Base-by-base conservation (phyloP, 2,329 filamentous ascomycete species). In the Samsoniella hepiali region DNA sequence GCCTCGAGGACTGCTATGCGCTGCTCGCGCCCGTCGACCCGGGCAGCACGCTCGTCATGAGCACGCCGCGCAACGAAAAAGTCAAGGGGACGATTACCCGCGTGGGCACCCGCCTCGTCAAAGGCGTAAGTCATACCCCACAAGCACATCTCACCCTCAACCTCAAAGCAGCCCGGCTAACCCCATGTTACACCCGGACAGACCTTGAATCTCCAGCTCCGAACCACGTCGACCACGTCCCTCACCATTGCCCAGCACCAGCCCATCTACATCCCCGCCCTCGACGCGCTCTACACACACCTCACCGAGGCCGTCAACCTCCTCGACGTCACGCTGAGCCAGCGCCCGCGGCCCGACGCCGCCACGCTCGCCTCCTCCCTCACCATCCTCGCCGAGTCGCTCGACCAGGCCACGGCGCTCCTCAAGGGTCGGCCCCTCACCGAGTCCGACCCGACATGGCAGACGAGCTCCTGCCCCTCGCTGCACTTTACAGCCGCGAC, bases 81-180 rank as follows among this genome's bases (percentile, higher is more conserved):
- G 88, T 98, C 66, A 99, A 99, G 76, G 95, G 95, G 22, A 91
- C 92, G 70, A 86, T 98, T 65, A 98, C 94, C 1, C 87, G 95
- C 61, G 87, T 96, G 42, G 95, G 95, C 45, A 91, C 91, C n/a
- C 87, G 90, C 58, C 89, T 99, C 67, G 89, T 96, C 67, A 97
- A 96, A 75, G 94, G 93, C 68, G 91, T 93, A 81, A 69, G 88
- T 82, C 6, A 44, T 9, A 5, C 36, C 44, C 32, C 63, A 32
- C 45, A 47, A n/a, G 57, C 57, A 22, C 17, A 44, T 64, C 66
- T 42, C 10, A 15, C 38, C 34, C 54, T n/a, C 27, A 15, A n/a
- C 58, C 8, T 42, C 40, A 45, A 45, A 27, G 38, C 17, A 31
- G 38, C 32, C 7, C 22, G 22, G 58, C 51, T 63, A 67, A 60